A percentile compares a stretch with the other conserved stretches of the same genome.
Conservation (phyloP, 208 protist genomes). For the Balamuthia mandrillaris region DNA sequence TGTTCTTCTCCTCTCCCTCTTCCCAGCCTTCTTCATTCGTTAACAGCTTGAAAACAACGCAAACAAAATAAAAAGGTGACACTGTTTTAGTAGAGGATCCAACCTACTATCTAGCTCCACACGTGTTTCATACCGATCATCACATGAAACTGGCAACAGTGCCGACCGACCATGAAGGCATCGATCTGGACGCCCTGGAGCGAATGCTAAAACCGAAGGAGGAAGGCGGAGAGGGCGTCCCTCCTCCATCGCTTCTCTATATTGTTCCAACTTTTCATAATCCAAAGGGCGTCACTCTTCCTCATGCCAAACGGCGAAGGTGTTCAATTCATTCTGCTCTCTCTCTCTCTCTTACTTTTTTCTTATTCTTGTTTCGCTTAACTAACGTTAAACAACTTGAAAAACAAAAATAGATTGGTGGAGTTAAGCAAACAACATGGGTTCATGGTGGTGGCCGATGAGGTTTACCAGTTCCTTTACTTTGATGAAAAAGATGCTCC, state of each 20-base stretch:
- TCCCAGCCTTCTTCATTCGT: too few species aligned
- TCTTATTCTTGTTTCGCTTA: too few species aligned
- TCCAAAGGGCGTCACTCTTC: neutral
- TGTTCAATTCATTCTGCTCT: too few species aligned
- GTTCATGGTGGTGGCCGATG: neutral
- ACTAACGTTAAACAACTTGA: too few species aligned
- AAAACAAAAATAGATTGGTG: neutral
- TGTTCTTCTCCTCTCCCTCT: too few species aligned
- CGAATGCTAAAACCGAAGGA: neutral
- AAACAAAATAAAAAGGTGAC: too few species aligned
- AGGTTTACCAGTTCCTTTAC: conserved; percentile 38
- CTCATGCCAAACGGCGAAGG: neutral
- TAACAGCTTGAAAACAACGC: too few species aligned
- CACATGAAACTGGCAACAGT: neutral
- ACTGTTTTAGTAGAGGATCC: conserved; percentile 23
- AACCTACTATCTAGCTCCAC: conserved; percentile 8
- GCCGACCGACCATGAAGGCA: neutral
- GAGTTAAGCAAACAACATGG: neutral
- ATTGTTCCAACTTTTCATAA: neutral
- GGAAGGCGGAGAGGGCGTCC: neutral
- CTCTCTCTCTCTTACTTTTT: too few species aligned
- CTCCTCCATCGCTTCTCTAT: neutral
- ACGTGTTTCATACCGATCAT: neutral
- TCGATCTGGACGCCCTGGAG: neutral
- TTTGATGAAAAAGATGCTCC: neutral